These are phyloP conservation scores for Talaromyces sp. DNA, from an alignment of 2,329 filamentous ascomycete species.

Conservation along the genomic window DNA sequence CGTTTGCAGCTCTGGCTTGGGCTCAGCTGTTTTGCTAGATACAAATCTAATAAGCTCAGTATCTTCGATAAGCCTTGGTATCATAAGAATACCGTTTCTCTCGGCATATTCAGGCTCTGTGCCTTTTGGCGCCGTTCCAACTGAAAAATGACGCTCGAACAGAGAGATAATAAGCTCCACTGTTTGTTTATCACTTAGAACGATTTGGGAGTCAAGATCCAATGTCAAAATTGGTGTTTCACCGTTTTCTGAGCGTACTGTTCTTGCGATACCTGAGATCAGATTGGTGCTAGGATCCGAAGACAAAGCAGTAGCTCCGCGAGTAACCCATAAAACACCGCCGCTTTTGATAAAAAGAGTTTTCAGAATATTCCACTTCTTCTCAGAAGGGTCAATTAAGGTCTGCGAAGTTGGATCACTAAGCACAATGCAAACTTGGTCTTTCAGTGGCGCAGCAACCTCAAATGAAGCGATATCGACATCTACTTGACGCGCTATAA, in stretches of 20 bases:
- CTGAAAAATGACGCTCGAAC: conserved; percentile 6
- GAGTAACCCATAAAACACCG: conserved; percentile 26
- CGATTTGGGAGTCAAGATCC: conserved; percentile 24
- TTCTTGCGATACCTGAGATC: conserved; percentile 27
- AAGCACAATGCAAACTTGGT: background rate
- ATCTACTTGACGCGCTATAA: background rate
- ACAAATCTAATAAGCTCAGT: conserved; percentile 17
- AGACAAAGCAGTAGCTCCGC: conserved; percentile 21
- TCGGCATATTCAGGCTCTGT: conserved; percentile 30
- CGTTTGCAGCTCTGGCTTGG: conserved; percentile 21
- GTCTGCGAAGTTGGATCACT: conserved; percentile 2
- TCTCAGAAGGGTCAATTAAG: background rate
- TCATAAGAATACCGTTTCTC: conserved; percentile 23
- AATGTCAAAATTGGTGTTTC: conserved; percentile 27
- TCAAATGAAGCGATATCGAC: background rate
- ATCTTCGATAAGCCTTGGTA: conserved; percentile 29
- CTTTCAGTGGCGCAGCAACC: background rate
- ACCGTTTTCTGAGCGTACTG: conserved; percentile 30
- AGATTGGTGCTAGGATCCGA: conserved; percentile 24
- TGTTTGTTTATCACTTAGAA: background rate
- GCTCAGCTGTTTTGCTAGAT: conserved; percentile 8
- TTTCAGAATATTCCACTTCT: background rate
- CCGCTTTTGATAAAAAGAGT: background rate
- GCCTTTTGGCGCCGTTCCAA: conserved; percentile 18
- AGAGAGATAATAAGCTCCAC: conserved; percentile 6